Percentiles rank a stretch among this genome's conserved stretches.
These are phyloP conservation scores for Cryptosporidium sp. DNA, from an alignment of 169 alveolate genomes.

Conservation along the genomic window DNA sequence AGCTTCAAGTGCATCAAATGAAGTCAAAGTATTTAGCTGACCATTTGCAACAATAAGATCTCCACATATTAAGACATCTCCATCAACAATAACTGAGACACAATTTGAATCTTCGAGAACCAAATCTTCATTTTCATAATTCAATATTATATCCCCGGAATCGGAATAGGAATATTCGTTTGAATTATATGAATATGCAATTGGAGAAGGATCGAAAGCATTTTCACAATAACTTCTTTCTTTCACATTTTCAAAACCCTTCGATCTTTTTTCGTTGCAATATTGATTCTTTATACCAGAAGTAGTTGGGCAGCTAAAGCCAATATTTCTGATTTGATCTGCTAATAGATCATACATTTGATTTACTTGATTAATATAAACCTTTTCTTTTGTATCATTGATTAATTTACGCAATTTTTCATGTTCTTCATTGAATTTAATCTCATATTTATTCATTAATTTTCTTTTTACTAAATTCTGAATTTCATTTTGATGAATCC, in stretches of 20 bases:
- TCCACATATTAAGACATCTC: constrained; percentile 55
- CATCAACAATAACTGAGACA: constrained; percentile 49
- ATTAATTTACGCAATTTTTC: constrained; percentile 17
- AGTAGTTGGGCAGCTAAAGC: constrained; percentile 41
- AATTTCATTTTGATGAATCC: not conserved
- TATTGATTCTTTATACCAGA: constrained; percentile 17
- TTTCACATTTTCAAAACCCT: constrained; percentile 14
- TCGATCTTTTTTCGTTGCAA: constrained; percentile 9
- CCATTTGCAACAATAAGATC: constrained; percentile 68
- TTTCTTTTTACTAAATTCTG: constrained; percentile 6
- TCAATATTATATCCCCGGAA: constrained; percentile 48
- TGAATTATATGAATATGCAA: constrained; percentile 15
- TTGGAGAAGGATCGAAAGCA: constrained; percentile 21
- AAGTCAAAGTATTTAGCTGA: constrained; percentile 44
- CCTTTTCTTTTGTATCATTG: not conserved
- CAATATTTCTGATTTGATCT: constrained; percentile 46
- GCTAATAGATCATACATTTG: constrained; percentile 22
- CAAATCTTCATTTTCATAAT: constrained; percentile 61
- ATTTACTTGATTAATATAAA: constrained; percentile 6
- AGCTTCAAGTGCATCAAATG: constrained; percentile 65
- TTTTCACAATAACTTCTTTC: constrained; percentile 31
- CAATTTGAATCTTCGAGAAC: constrained; percentile 63
- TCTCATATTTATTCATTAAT: constrained; percentile 7
- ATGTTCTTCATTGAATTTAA: not conserved
- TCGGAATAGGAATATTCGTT: constrained; percentile 47